Conservation (phyloP, 148 eudicot genomes). For the Polygonum maritimum region DNA sequence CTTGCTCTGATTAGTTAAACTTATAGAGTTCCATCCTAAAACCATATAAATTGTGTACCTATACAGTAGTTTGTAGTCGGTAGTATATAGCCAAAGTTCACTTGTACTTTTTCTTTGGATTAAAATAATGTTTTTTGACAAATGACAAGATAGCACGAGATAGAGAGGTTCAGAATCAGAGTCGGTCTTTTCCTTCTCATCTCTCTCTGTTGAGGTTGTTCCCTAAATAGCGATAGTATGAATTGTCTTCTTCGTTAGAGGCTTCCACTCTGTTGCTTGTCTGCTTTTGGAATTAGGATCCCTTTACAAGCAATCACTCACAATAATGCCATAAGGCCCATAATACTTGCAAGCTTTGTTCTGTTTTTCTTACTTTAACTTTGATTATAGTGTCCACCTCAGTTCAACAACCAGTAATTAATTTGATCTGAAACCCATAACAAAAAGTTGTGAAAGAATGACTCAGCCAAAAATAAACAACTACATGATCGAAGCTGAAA, state of each 20-base stretch:
- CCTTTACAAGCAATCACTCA: background rate
- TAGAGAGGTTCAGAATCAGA: background rate
- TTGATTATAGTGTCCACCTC: no score
- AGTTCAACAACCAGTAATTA: background rate
- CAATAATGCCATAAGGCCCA: no score
- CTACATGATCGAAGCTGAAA: background rate
- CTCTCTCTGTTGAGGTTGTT: background rate
- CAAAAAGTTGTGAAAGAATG: background rate
- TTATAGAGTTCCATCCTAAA: no score
- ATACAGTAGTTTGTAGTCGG: background rate
- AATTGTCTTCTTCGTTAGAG: background rate
- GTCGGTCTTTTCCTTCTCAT: background rate
- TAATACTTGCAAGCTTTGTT: no score
- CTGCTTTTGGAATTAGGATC: background rate
- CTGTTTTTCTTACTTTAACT: no score
- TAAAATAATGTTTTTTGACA: background rate
- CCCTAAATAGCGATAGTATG: background rate
- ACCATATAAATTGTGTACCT: no score
- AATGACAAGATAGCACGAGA: background rate
- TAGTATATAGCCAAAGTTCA: background rate
- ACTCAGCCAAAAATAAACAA: no score
- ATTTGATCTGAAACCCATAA: background rate
- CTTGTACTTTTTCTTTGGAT: background rate
- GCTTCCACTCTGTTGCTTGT: background rate
- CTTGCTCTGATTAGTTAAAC: no score